Conservation (phyloP, 495 filamentous ascomycete genomes). For the Penicillium daleae region DNA sequence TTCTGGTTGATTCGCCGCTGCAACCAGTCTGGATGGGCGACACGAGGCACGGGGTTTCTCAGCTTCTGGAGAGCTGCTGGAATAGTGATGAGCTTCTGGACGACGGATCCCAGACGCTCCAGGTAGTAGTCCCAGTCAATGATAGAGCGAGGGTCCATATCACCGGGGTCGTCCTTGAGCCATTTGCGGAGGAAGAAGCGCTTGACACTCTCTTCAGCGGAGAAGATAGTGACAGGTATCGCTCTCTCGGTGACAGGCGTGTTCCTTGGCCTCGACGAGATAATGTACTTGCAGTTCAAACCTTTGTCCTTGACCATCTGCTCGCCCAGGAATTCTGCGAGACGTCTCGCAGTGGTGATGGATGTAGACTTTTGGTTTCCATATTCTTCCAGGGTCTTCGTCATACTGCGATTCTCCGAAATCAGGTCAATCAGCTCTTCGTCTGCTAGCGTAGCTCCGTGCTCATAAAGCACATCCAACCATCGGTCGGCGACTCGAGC, state of each 20-base stretch:
- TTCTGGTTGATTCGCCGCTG: conserved; percentile 90
- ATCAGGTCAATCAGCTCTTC: conserved; percentile 98
- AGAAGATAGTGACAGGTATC: conserved; percentile 95
- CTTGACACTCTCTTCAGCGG: conserved; percentile 84
- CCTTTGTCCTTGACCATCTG: conserved; percentile 99
- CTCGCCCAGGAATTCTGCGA: conserved; percentile 95
- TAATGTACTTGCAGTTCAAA: conserved; percentile 99
- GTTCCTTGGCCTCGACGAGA: conserved; percentile 81
- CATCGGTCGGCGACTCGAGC: conserved; percentile 95
- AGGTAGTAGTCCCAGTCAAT: conserved; percentile 98
- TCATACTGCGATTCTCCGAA: conserved; percentile 97
- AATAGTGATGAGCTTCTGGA: conserved; percentile 98
- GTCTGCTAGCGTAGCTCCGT: conserved; percentile 85
- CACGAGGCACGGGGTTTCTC: conserved; percentile 88
- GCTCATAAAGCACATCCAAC: conserved; percentile 90
- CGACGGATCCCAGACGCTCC: conserved; percentile 91
- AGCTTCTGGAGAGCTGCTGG: conserved; percentile 95
- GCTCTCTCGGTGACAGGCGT: conserved; percentile 95
- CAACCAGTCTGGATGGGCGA: conserved; percentile 95
- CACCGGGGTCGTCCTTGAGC: conserved; percentile 89
- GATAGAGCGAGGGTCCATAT: conserved; percentile 86
- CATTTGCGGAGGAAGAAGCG: conserved; percentile 91
- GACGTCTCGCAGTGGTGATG: conserved; percentile 94
- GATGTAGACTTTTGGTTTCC: conserved; percentile 94
- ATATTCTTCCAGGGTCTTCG: conserved; percentile 95